Base-by-base conservation (phyloP, 2,329 filamentous ascomycete species). In the Cordyceps militaris region DNA sequence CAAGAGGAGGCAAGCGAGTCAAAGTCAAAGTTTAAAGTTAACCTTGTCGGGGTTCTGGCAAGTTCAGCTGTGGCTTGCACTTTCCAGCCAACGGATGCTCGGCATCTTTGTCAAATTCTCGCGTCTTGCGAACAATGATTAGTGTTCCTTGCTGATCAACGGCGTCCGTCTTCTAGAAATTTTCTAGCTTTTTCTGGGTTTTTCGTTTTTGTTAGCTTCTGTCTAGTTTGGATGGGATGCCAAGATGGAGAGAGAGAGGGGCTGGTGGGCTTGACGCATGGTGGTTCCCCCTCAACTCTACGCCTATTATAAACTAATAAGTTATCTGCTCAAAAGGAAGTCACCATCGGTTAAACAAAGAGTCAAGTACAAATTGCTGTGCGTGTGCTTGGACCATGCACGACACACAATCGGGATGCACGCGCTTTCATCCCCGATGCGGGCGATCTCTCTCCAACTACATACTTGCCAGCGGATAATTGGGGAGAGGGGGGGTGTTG, bases 11-110 rank as follows among this genome's bases (percentile, higher is more conserved):
- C 13, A 44, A 44, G 26, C 19, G 40, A 54, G 30, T 36, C 36
- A n/a, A n/a, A n/a, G 32, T 13, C 32, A n/a, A 52, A 59, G 46
- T 54, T 44, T 48, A 56, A 57, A 50, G 23, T 57, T 50, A 43
- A 53, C 50, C 50, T 54, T 54, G 40, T 14, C 19, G 28, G 26
- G 51, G 3, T 9, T 40, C 49, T 44, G 36, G 23, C 36, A 46
- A n/a, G 36, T 38, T 38, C 36, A 38, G 36, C 36, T n/a, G 36
- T 38, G 36, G 36, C 36, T n/a, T 16, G 3, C 36, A 16, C 11
- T 5, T 5, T n/a, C n/a, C 36, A 38, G 36, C 16, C 36, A 38
- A 8, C 36, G 36, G 36, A n/a, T n/a, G 14, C 8, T 38, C 36
- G 36, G 36, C 36, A 38, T 4, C 13, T 38, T n/a, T 38, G 14